Percentiles rank a stretch among this genome's conserved stretches.
Conservation (phyloP, 148 eudicot species). For the Arbutus unedo region DNA sequence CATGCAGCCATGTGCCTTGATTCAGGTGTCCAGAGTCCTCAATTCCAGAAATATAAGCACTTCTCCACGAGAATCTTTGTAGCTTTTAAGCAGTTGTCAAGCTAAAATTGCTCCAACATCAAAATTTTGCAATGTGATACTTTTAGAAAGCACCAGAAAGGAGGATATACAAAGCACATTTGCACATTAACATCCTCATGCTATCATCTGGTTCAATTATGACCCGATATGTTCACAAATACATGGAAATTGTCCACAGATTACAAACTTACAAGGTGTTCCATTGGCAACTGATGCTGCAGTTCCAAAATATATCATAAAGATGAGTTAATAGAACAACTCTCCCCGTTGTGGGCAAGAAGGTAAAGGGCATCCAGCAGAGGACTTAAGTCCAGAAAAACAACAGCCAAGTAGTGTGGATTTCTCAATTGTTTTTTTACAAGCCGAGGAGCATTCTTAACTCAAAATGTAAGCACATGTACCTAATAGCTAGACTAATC, state of each 20-base stretch:
- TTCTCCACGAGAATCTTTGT: not conserved
- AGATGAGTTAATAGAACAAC: not conserved
- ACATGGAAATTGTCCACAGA: not conserved
- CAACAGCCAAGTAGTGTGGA: too few species aligned
- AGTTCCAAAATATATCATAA: not conserved
- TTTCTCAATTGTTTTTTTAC: too few species aligned
- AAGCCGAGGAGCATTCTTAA: too few species aligned
- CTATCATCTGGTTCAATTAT: not conserved
- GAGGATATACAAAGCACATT: not conserved
- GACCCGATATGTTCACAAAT: not conserved
- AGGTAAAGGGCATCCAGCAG: too few species aligned
- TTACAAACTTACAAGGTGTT: not conserved
- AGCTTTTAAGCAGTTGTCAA: not conserved
- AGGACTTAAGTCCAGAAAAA: too few species aligned
- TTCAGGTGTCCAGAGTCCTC: not conserved
- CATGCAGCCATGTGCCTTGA: not conserved
- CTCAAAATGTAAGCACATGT: not conserved
- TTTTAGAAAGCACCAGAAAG: not conserved
- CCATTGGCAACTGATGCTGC: not conserved
- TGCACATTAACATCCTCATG: not conserved
- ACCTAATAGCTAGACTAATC: not conserved
- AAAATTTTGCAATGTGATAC: not conserved
- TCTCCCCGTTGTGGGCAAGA: too few species aligned
- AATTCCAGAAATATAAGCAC: not conserved
- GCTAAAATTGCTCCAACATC: slow-evolving; percentile 1